A percentile compares a stretch with the other conserved stretches of the same genome.
These are phyloP conservation scores for Baorangia bicolor DNA, from an alignment of 768 basidiomycete genomes.

Conservation along the genomic window DNA sequence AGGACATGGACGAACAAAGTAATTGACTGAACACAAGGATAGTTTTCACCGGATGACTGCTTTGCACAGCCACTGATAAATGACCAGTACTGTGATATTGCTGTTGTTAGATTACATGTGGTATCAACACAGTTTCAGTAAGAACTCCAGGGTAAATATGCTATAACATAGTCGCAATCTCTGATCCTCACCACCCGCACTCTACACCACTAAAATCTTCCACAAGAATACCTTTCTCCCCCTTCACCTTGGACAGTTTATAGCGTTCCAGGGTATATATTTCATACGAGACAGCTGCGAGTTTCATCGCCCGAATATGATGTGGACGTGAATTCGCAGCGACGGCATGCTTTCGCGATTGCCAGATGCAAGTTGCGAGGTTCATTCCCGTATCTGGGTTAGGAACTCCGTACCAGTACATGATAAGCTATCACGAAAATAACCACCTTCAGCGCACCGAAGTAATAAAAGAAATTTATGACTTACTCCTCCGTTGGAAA, in stretches of 20 bases:
- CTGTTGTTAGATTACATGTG: not conserved
- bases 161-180: too few species aligned
- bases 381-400: conserved; percentile 75
- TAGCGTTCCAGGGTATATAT: conserved; percentile 77
- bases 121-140: not conserved
- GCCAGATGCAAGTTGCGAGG: conserved; percentile 96
- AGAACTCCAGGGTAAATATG: conserved; percentile 2
- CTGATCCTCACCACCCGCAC: conserved; percentile 61
- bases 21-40: too few species aligned
- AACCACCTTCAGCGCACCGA: not conserved
- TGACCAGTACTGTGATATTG: too few species aligned
- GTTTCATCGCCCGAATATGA: conserved; percentile 80
- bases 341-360: conserved; percentile 79
- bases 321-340: conserved; percentile 77
- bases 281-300: conserved; percentile 77
- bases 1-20: conserved; percentile 19
- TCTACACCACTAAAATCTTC: conserved; percentile 61
- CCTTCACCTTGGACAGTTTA: conserved; percentile 63
- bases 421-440: conserved; percentile 53
- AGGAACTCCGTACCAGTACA: conserved; percentile 95
- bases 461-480: not conserved
- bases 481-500: conserved; percentile 80
- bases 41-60: not conserved
- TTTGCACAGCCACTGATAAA: conserved; percentile 29
- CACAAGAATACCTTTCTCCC: conserved; percentile 55